Evolutionary conservation across 1,284 basidiomycete genomes (phyloP).

Genomic region (Cutaneotrichosporon daszewskae): DNA sequence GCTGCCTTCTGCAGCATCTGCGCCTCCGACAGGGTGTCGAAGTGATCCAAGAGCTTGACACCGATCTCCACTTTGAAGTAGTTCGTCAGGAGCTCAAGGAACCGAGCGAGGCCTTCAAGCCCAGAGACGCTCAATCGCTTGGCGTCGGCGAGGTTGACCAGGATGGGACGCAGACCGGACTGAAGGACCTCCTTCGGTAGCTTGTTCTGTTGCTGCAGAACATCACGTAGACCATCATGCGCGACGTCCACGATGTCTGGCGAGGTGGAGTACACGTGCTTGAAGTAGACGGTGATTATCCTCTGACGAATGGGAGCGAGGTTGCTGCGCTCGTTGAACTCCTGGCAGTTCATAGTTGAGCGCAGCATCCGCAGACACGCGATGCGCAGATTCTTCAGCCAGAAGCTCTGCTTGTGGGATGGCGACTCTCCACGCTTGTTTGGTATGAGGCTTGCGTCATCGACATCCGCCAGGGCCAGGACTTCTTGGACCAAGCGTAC

Average conservation of each 20-base stretch:
- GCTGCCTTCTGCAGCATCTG: slow-evolving; percentile 76
- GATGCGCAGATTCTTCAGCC: slow-evolving; percentile 87
- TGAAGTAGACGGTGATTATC: slow-evolving; percentile 95
- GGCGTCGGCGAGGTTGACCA: slow-evolving; percentile 97
- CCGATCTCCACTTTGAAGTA: slow-evolving; percentile 99
- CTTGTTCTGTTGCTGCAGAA: slow-evolving; percentile 81
- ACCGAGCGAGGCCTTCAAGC: slow-evolving; percentile 88
- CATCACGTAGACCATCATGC: slow-evolving; percentile 85
- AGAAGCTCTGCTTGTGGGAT: slow-evolving; percentile 72
- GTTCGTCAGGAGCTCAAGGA: slow-evolving; percentile 90
- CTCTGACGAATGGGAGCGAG: slow-evolving; percentile 68
- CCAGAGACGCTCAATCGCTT: slow-evolving; percentile 91
- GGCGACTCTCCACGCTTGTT: slow-evolving; percentile 56
- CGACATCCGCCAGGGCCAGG: slow-evolving; percentile 90
- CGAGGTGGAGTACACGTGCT: slow-evolving; percentile 92
- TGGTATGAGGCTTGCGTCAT: slow-evolving; percentile 70
- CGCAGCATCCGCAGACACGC: slow-evolving; percentile 90
- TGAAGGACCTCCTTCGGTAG: slow-evolving; percentile 95
- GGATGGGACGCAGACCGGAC: slow-evolving; percentile 87
- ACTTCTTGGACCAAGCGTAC: slow-evolving; percentile 90
- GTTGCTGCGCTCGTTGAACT: slow-evolving; percentile 78
- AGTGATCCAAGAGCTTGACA: slow-evolving; percentile 93
- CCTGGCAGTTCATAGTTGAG: slow-evolving; percentile 88
- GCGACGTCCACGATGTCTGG: slow-evolving; percentile 93
- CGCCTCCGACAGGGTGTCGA: slow-evolving; percentile 72